Conservation (phyloP, 163 green algal genomes). For the Scenedesmus sp. region DNA sequence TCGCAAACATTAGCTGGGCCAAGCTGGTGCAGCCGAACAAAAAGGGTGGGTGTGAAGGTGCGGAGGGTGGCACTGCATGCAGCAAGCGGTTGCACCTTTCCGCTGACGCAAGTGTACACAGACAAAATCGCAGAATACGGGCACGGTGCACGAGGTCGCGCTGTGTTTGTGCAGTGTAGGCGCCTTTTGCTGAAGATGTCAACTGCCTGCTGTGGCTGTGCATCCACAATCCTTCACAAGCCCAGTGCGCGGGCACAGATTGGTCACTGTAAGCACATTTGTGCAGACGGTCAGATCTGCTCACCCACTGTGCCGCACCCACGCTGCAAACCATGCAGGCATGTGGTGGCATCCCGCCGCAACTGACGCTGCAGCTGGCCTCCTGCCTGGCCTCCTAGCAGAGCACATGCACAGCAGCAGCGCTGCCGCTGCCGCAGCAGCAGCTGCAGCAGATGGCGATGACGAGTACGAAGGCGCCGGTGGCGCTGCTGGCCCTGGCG, state of each 20-base stretch:
- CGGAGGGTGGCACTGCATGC: background rate
- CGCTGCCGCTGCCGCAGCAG: slow-evolving; percentile 26
- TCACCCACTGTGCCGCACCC: background rate
- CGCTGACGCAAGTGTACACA: too few relatives aligned
- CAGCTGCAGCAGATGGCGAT: slow-evolving; percentile 9
- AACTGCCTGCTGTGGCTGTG: too few relatives aligned
- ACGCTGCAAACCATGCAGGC: slow-evolving; percentile 57
- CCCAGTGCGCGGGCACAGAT: too few relatives aligned
- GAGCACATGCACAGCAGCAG: slow-evolving; percentile 30
- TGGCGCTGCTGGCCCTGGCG: slow-evolving; percentile 9
- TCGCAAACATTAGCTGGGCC: slow-evolving; percentile 81
- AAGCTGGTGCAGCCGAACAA: slow-evolving; percentile 80
- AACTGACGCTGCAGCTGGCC: slow-evolving; percentile 57
- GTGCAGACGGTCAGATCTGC: too few relatives aligned
- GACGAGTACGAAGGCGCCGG: slow-evolving; percentile 17
- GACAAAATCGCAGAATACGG: background rate
- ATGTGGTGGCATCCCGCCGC: slow-evolving; percentile 87
- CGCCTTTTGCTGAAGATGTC: too few relatives aligned
- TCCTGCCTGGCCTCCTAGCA: slow-evolving; percentile 39
- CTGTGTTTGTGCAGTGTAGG: too few relatives aligned
- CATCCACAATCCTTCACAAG: too few relatives aligned
- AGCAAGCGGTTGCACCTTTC: too few relatives aligned
- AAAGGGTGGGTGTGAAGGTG: slow-evolving; percentile 63
- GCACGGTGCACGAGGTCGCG: too few relatives aligned
- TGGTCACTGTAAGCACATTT: too few relatives aligned